These are phyloP conservation scores for Dissoconium aciculare DNA, from an alignment of 2,329 filamentous ascomycete species.

Conservation along the genomic window DNA sequence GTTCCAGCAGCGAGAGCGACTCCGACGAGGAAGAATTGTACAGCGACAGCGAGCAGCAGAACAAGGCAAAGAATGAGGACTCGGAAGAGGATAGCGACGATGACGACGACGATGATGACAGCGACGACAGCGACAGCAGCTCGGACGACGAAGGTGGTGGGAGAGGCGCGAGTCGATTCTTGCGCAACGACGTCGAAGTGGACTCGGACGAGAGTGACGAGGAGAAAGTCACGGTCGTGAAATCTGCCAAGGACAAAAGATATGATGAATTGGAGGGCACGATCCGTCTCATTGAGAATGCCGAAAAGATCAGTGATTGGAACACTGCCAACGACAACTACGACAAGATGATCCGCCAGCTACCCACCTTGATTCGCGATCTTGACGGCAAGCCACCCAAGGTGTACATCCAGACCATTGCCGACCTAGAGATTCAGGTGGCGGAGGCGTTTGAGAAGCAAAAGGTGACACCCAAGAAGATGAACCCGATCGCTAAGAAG, in stretches of 20 bases:
- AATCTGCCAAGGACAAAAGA: conserved; percentile 96
- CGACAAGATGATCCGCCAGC: conserved; percentile 47
- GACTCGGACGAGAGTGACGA: conserved; percentile 64
- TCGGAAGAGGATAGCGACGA: conserved; percentile 24
- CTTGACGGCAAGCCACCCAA: conserved; percentile 69
- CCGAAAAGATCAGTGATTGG: conserved; percentile 96
- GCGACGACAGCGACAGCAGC: conserved; percentile 37
- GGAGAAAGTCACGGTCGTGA: conserved; percentile 72
- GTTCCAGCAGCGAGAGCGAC: conserved; percentile 77
- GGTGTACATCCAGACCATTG: conserved; percentile 79
- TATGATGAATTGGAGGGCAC: conserved; percentile 83
- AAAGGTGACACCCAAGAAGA: conserved; percentile 93
- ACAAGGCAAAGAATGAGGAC: conserved; percentile 39
- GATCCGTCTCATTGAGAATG: conserved; percentile 87
- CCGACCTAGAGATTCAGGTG: conserved; percentile 87
- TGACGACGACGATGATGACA: conserved; percentile 23
- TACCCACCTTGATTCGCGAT: conserved; percentile 33
- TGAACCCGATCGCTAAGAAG: conserved; percentile 91
- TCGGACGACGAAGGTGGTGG: conserved; percentile 44
- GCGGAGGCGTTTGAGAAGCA: conserved; percentile 90
- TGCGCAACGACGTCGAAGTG: conserved; percentile 48
- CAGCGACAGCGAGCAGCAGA: conserved; percentile 53
- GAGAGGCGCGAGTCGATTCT: conserved; percentile 66
- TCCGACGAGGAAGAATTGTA: conserved; percentile 91
- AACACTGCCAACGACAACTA: conserved; percentile 52